phyloP scores from a whole-genome alignment of 2,329 filamentous ascomycete species.

The Botryotinia convoluta region DNA sequence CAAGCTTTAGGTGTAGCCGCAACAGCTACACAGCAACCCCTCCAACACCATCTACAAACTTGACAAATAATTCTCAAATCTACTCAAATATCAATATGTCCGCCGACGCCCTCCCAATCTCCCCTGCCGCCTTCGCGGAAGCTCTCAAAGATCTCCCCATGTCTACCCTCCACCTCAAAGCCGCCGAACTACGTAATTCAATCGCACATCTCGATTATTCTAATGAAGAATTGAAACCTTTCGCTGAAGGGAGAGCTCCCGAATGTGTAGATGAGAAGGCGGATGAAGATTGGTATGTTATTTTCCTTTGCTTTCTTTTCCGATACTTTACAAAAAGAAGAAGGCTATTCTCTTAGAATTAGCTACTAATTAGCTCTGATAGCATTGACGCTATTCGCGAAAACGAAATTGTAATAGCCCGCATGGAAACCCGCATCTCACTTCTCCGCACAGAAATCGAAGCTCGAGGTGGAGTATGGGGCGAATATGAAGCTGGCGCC shows the following conservation, averaged over 20 bases:
- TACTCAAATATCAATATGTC: conserved; percentile 49
- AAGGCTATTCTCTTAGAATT: conserved; percentile 66
- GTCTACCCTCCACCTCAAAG: conserved; percentile 65
- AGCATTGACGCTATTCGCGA: conserved; percentile 69
- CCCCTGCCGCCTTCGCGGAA: conserved; percentile 59
- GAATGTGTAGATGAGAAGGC: conserved; percentile 41
- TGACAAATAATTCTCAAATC: not conserved
- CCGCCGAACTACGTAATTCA: conserved; percentile 71
- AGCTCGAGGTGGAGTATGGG: conserved; percentile 54
- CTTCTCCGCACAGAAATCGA: conserved; percentile 63
- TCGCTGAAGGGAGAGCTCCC: conserved; percentile 48
- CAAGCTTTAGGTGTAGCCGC: not conserved
- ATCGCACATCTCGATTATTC: conserved; percentile 72
- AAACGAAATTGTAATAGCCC: conserved; percentile 65
- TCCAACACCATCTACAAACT: not conserved
- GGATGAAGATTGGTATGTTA: conserved; percentile 60
- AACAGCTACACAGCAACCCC: not conserved
- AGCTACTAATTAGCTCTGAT: conserved; percentile 62
- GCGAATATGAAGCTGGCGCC: conserved; percentile 53
- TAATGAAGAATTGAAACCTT: conserved; percentile 70
- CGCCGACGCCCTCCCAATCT: conserved; percentile 60
- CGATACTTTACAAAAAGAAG: conserved; percentile 57
- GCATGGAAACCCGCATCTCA: conserved; percentile 65
- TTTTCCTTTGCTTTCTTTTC: not conserved
- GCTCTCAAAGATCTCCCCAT: conserved; percentile 67